Conservation (phyloP, 2,329 filamentous ascomycete genomes). For the Aspergillus sergii region DNA sequence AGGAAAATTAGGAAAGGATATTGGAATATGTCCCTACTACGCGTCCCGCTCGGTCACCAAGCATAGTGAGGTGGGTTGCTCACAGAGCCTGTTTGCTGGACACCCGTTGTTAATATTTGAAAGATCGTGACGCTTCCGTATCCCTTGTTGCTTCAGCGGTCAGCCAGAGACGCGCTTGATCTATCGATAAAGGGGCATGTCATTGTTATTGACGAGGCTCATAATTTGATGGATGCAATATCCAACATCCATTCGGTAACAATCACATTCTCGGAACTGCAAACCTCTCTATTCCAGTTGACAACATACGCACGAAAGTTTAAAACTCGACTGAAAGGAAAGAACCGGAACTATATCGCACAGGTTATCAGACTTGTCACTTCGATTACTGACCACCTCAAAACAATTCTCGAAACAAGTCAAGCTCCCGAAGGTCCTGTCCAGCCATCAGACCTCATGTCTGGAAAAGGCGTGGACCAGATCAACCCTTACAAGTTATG, state of each 20-base stretch:
- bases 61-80: slow-evolving; percentile 67
- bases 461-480: slow-evolving; percentile 86
- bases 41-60: slow-evolving; percentile 85
- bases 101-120: slow-evolving; percentile 12
- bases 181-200: slow-evolving; percentile 85
- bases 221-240: slow-evolving; percentile 96
- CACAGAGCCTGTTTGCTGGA: not conserved
- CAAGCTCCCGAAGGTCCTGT: slow-evolving; percentile 66
- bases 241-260: slow-evolving; percentile 81
- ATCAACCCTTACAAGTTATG: slow-evolving; percentile 91
- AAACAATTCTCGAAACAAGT: slow-evolving; percentile 46
- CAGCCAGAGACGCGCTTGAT: slow-evolving; percentile 81
- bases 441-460: slow-evolving; percentile 71
- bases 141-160: slow-evolving; percentile 82
- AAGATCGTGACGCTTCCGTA: slow-evolving; percentile 89
- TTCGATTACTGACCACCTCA: slow-evolving; percentile 72
- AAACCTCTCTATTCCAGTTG: slow-evolving; percentile 72
- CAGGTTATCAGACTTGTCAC: slow-evolving; percentile 83
- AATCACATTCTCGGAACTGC: slow-evolving; percentile 72
- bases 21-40: slow-evolving; percentile 92
- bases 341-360: slow-evolving; percentile 87
- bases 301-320: slow-evolving; percentile 84
- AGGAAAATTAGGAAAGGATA: slow-evolving; percentile 71
- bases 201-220: slow-evolving; percentile 95
- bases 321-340: slow-evolving; percentile 83